phyloP scores from a whole-genome alignment of 169 alveolate species.

The Cryptosporidium baileyi region DNA sequence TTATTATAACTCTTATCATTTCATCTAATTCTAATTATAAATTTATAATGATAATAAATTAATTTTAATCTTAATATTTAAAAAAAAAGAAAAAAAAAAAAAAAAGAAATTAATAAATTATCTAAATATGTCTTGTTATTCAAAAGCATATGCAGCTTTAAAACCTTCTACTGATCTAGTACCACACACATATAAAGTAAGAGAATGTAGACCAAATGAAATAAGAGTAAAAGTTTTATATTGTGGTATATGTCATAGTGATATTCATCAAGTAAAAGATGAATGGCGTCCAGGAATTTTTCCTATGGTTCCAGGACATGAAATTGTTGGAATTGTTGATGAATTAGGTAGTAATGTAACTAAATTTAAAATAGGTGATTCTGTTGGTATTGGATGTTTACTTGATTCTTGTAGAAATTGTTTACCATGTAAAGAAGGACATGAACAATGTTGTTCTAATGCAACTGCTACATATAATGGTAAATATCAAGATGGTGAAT shows the following conservation, averaged over 20 bases:
- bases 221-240: constrained; percentile 77
- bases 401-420: constrained; percentile 80
- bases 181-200: constrained; percentile 48
- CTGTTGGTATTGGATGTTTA: constrained; percentile 80
- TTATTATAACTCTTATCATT: too few species aligned
- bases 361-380: constrained; percentile 79
- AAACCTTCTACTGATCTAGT: constrained; percentile 11
- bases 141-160: constrained; percentile 51
- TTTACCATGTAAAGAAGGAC: constrained; percentile 75
- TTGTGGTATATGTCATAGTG: constrained; percentile 82
- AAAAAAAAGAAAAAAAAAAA: too few species aligned
- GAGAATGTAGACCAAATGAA: constrained; percentile 68
- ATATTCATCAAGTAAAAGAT: constrained; percentile 73
- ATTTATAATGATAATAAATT: too few species aligned
- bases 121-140: constrained; percentile 54
- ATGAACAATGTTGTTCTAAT: constrained; percentile 75
- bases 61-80: too few species aligned
- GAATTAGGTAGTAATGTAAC: constrained; percentile 79
- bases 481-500: constrained; percentile 54
- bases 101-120: too few species aligned
- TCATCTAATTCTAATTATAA: too few species aligned
- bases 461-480: constrained; percentile 57
- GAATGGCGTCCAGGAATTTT: constrained; percentile 75
- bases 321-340: constrained; percentile 78
- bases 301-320: constrained; percentile 83